phyloP scores from a whole-genome alignment of 2,329 filamentous ascomycete genomes.

The Mollisia scopiformis region DNA sequence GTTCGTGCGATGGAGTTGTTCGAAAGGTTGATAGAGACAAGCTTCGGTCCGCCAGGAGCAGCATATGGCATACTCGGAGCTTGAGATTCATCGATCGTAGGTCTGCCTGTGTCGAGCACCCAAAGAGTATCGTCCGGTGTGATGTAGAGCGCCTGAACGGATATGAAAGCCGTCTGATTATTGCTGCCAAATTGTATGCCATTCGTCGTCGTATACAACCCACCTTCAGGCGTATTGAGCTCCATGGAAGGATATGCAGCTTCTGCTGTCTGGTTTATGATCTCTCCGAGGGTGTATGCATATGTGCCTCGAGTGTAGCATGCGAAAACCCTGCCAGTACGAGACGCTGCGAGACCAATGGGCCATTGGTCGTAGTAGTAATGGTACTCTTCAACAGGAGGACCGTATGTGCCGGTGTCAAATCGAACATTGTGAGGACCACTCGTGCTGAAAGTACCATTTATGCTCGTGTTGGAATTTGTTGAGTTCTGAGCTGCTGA shows the following conservation, averaged over 20 bases:
- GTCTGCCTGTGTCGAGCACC: conserved; percentile 48
- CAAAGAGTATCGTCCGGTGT: conserved; percentile 48
- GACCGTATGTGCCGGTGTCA: conserved; percentile 51
- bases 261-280: conserved; percentile 50
- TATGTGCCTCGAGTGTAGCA: conserved; percentile 50
- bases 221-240: conserved; percentile 38
- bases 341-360: conserved; percentile 47
- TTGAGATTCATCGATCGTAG: conserved; percentile 43
- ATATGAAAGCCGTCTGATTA: conserved; percentile 45
- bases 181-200: conserved; percentile 47
- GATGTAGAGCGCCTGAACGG: conserved; percentile 48
- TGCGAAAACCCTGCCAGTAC: conserved; percentile 45
- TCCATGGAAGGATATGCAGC: conserved; percentile 46
- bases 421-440: conserved; percentile 38
- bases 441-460: conserved; percentile 13
- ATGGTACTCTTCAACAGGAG: conserved; percentile 49
- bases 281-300: conserved; percentile 49
- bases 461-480: conserved; percentile 5
- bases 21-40: conserved; percentile 45
- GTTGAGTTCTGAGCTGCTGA: conserved; percentile 7
- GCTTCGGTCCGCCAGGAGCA: conserved; percentile 47
- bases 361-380: conserved; percentile 52
- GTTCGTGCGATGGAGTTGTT: conserved; percentile 40
- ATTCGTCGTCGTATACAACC: conserved; percentile 33
- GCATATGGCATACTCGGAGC: conserved; percentile 46